Conservation (phyloP, 345 rosid species). For the Euphorbia tirucalli region DNA sequence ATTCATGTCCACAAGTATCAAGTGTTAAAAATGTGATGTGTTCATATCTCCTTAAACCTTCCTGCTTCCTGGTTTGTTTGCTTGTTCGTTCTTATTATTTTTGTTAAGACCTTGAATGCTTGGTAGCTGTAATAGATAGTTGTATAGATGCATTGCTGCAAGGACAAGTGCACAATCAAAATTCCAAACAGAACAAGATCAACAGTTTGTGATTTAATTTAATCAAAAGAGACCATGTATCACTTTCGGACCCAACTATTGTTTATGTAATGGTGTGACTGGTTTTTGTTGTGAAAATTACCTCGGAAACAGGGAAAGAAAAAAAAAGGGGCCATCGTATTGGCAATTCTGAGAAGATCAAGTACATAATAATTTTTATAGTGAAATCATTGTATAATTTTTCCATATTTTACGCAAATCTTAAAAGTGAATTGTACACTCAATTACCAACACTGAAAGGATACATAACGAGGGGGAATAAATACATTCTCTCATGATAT, state of each 20-base stretch:
- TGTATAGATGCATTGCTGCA: conserved; percentile 37
- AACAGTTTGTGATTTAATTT: conserved; percentile 9
- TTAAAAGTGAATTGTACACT: conserved; percentile 15
- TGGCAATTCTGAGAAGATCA: not conserved
- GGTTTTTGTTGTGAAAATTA: not conserved
- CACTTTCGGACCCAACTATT: not conserved
- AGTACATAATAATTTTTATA: not conserved
- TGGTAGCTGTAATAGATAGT: conserved; percentile 22
- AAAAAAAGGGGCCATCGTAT: too few relatives aligned
- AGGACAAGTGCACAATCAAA: conserved; percentile 26
- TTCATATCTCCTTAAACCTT: conserved; percentile 13
- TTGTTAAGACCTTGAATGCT: conserved; percentile 20
- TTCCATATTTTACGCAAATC: not conserved
- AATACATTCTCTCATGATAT: conserved; percentile 3
- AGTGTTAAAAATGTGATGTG: conserved; percentile 13
- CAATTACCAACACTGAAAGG: not conserved
- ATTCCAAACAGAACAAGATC: conserved; percentile 19
- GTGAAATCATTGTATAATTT: too few relatives aligned
- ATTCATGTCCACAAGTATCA: conserved; percentile 22
- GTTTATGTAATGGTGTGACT: not conserved
- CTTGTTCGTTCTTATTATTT: not conserved
- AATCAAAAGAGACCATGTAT: not conserved
- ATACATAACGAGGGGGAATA: not conserved
- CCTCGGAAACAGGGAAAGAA: too few relatives aligned
- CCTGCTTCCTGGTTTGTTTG: conserved; percentile 2